Base-by-base conservation (phyloP, 2,329 filamentous ascomycete genomes). In the Paraphoma chrysanthemicola region DNA sequence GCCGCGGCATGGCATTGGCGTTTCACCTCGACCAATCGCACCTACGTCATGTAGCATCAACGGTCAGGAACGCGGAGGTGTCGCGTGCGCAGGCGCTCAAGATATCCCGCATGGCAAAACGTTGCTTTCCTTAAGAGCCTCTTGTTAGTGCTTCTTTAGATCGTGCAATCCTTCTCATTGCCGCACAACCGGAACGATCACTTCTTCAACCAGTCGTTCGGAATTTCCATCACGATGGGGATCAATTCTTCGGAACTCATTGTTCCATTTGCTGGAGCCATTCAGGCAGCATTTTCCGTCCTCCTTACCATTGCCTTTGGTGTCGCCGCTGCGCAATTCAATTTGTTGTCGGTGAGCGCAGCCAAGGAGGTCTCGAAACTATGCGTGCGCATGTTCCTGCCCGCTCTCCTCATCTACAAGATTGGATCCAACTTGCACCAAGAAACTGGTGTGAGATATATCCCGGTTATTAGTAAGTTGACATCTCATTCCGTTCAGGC, bases 281-380 rank as follows among this genome's bases (percentile, higher is more conserved):
- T 86, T 6, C 83, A 86, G 68, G 84, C 84, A 30, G 82, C 81
- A 23, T 67, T 85, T 18, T 82, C 82, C 1, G 83, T 86, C 0
- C 72, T 86, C 1, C 68, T 86, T 5, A 85, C 83, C 36, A 83
- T 86, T 56, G 71, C 72, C 48, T 84, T 81, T 56, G 84, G 84
- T 38, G 81, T 83, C 12, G 56, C 82, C 10, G 79, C 82, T 4
- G 80, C 82, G 9, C 80, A 84, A 63, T 81, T 81, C 56, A 77
- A 79, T 31, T 75, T 86, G 6, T 71, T 86, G 12, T 80, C 79
- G 28, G 74, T 77, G 30, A 63, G 65, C 29, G 78, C 81, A 3
- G 81, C 83, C 7, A 83, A 83, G 63, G 80, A 85, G 51, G 80
- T 86, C 43, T 83, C 82, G 2, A 81, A 79, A 31, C 66, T 81